Evolutionary conservation across 139 green algal genomes (phyloP), one percentile per base, ranked within the genome.

Genomic region (Pleodorina starrii): DNA sequence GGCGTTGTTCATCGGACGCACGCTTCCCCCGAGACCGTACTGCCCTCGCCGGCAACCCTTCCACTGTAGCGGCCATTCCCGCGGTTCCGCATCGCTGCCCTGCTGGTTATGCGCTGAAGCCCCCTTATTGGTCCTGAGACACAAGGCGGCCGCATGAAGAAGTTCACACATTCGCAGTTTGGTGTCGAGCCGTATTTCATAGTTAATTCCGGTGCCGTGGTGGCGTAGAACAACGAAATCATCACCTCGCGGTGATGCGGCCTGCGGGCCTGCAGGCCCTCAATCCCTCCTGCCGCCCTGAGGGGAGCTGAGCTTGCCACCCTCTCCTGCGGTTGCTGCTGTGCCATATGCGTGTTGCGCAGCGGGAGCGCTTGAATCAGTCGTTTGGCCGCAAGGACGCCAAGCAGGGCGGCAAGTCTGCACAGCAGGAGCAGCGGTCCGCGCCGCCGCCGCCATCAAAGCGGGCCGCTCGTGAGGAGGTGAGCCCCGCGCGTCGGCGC

Each of bases 321-420:
- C 35, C 35, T 25, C 35, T 32, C 1, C 32, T 11, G 32, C 12
- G 6, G 10, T 29, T 21, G 38, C n/a, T n/a, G 2, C 36, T 27
- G 69, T 25, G 32, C 5, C 35, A 46, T 77, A 5, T n/a, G 69
- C 27, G 68, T 32, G 69, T 46, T 44, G 66, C 16, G 43, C 81
- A 87, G 81, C 43, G 43, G 7, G 81, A 87, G 32, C n/a, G 60
- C 3, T 5, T 87, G 40, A 87, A 78, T 59, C 60, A 66, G 17
- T 54, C 25, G 7, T 87, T 87, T 42, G 35, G 35, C 27, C 81
- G 81, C 29, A 87, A 87, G 54, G 78, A 74, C 2, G 78, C 78
- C 57, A 85, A 85, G 50, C 48, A 84, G 78, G 54, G 77, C 48
- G 48, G 48, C 50, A 44, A 46, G 57, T 23, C 48, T 2, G 78